Percentiles rank a stretch among this genome's conserved stretches.
Evolutionary conservation across 805 yeast genomes (phyloP).

Genomic region (Jamesozyma spencerorum): DNA sequence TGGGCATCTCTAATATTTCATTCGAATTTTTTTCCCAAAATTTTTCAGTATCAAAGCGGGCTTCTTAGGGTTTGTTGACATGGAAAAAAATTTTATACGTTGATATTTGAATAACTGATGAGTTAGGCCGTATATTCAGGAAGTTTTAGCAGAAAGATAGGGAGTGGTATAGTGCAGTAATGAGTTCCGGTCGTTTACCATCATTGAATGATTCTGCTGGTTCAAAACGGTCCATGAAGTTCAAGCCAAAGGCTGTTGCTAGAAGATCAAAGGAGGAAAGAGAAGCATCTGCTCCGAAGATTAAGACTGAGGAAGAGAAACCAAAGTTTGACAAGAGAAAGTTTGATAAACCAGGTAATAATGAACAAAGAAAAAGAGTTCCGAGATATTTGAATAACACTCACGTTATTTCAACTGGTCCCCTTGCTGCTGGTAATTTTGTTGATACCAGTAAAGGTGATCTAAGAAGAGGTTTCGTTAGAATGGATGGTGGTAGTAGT

Average conservation of each 20-base stretch:
- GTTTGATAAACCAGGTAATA: constrained; percentile 9
- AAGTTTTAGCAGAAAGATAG: neutral
- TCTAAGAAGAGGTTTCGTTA: constrained; percentile 20
- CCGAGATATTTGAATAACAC: constrained; percentile 35
- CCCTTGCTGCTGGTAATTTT: constrained; percentile 54
- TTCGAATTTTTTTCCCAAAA: neutral
- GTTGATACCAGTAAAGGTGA: constrained; percentile 19
- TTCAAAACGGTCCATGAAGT: constrained; percentile 49
- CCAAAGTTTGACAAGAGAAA: constrained; percentile 8
- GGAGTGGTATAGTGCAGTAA: neutral
- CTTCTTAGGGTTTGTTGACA: neutral
- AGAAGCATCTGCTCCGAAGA: constrained; percentile 62
- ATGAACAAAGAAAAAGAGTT: constrained; percentile 18
- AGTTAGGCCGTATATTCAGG: neutral
- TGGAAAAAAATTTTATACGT: neutral
- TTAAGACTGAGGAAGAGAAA: constrained; percentile 24
- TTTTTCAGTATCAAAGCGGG: neutral
- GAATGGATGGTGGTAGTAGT: constrained; percentile 7
- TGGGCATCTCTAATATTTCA: constrained; percentile 11
- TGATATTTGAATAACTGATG: neutral
- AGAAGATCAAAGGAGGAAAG: constrained; percentile 78
- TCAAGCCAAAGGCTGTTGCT: constrained; percentile 81
- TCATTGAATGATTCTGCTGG: constrained; percentile 17
- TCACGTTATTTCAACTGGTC: constrained; percentile 63
- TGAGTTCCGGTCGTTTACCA: constrained; percentile 28